Evolutionary conservation across 176 grass and related monocot genomes (phyloP), one percentile per base, ranked within the genome.

Genomic region (Aegilops longissima): DNA sequence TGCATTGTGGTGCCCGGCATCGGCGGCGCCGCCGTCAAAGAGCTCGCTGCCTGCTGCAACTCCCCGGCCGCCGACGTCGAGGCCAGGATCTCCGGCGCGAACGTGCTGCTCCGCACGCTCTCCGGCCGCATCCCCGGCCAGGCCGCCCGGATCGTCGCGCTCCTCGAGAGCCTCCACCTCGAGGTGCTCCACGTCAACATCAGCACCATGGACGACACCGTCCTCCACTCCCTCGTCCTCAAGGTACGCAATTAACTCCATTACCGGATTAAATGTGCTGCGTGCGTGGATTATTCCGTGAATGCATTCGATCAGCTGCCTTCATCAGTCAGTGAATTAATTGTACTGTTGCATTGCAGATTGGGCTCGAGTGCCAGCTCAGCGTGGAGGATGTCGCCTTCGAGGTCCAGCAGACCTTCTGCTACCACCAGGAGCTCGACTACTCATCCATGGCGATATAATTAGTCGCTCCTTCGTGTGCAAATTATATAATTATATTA

Each of bases 111-210:
- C 34, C 70, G 97, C 70, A 96, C 97, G 69, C 92, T 99, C 21
- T 99, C 97, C 52, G 88, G 92, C 9, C 92, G 97, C 0, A 63
- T 90, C 34, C 86, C 93, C 0, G 93, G 93, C 1, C 96, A 98
- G 40, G 88, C 90, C 14, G 35, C 90, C 61, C 91, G 54, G 85
- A 93, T 99, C 42, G 84, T 94, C 40, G 85, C 82, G 33, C 59
- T 90, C 66, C 90, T 99, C 11, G 94, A 99, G 81, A 85, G 45
- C 12, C 83, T 94, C 24, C 85, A 95, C 51, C 90, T 98, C 12
- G 90, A 98, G 84, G 88, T 96, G 63, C 88, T 98, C 78, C 97
- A 99, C 63, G 88, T 96, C 71, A 99, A 99, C 79, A 96, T 99
- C 75, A 96, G 92, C 82, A 94, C 92, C 93, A 99, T 90, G 92